phyloP scores from a whole-genome alignment of 1,284 basidiomycete species.

The Hemileia vastatrix region DNA sequence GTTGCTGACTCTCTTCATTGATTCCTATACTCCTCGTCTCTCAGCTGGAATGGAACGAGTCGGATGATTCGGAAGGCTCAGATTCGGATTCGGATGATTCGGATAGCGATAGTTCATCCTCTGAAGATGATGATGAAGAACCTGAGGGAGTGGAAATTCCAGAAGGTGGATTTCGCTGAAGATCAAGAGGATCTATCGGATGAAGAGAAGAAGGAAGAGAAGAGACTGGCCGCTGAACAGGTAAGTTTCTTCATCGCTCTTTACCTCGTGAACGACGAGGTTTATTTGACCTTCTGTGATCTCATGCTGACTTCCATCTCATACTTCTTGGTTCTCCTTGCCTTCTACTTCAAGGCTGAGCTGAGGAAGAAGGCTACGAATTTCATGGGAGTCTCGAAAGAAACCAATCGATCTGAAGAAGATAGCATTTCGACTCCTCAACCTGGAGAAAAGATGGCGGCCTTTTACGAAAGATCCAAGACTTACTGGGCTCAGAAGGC shows the following conservation, averaged over 20 bases:
- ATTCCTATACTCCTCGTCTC: neutral
- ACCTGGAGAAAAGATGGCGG: constrained; percentile 75
- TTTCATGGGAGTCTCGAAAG: constrained; percentile 63
- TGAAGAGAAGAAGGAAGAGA: constrained; percentile 18
- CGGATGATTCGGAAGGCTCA: constrained; percentile 34
- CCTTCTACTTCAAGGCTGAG: constrained; percentile 47
- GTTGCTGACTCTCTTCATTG: neutral
- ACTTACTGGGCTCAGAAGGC: constrained; percentile 69
- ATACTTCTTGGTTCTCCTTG: neutral
- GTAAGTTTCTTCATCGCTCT: neutral
- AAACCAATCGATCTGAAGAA: constrained; percentile 57
- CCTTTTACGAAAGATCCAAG: constrained; percentile 62
- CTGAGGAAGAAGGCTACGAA: constrained; percentile 57
- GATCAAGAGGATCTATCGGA: neutral
- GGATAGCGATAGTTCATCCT: constrained; percentile 47
- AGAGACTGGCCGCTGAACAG: constrained; percentile 27
- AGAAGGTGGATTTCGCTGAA: neutral
- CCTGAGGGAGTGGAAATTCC: neutral
- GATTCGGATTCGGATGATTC: constrained; percentile 2
- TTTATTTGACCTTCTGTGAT: too few relatives aligned
- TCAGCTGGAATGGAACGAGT: constrained; percentile 38
- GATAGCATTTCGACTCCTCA: constrained; percentile 71
- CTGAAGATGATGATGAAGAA: constrained; percentile 47
- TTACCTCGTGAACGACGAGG: neutral
- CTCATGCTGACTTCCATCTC: neutral